These are phyloP conservation scores for Penicillium soppii DNA, from an alignment of 495 filamentous ascomycete species.

Conservation along the genomic window DNA sequence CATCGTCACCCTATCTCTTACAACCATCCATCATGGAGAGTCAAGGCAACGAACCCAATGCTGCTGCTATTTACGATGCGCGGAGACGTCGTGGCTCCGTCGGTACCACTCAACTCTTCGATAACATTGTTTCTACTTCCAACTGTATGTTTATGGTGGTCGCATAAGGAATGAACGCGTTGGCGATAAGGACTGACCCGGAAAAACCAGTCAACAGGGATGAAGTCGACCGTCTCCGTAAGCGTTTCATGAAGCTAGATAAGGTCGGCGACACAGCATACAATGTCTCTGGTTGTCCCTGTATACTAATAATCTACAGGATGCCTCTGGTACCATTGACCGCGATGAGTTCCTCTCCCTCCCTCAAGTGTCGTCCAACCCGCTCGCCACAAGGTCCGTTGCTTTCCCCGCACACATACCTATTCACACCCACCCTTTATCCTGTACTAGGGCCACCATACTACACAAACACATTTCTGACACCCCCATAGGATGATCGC, in stretches of 20 bases:
- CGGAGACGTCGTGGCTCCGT: slow-evolving; percentile 56
- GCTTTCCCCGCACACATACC: neutral
- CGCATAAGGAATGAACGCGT: neutral
- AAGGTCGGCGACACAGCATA: slow-evolving; percentile 58
- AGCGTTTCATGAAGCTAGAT: slow-evolving; percentile 98
- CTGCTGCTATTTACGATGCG: slow-evolving; percentile 50
- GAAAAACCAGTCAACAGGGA: slow-evolving; percentile 79
- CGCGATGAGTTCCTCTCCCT: slow-evolving; percentile 97
- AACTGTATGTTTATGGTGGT: slow-evolving; percentile 69
- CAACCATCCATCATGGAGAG: slow-evolving; percentile 32
- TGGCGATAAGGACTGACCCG: slow-evolving; percentile 19
- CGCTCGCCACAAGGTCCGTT: slow-evolving; percentile 82
- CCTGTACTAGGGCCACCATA: neutral
- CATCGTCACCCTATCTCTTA: neutral
- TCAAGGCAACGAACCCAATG: slow-evolving; percentile 42
- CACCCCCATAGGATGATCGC: slow-evolving; percentile 79
- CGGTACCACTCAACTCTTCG: slow-evolving; percentile 85
- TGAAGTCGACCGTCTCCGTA: slow-evolving; percentile 91
- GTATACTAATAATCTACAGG: slow-evolving; percentile 50
- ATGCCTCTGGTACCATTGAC: slow-evolving; percentile 96
- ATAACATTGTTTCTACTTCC: slow-evolving; percentile 91
- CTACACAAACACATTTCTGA: neutral
- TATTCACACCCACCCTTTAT: neutral
- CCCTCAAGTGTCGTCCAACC: slow-evolving; percentile 97
- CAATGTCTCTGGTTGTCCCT: neutral